phyloP scores from a whole-genome alignment of 2,329 filamentous ascomycete genomes.

The Chaetomiaceae sp. region DNA sequence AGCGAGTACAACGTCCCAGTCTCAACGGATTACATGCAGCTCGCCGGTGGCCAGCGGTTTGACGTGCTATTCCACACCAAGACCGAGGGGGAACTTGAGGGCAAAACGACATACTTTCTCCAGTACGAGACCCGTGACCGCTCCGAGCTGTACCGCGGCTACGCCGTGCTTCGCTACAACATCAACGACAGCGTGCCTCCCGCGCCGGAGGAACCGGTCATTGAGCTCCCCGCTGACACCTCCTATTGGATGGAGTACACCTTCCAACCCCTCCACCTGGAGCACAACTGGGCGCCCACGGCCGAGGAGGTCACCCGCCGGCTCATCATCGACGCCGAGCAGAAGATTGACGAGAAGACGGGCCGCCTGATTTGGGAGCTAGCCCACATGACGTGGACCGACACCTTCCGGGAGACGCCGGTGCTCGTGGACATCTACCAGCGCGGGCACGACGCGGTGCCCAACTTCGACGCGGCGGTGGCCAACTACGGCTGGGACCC shows the following conservation, averaged over 20 bases:
- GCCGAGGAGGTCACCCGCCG: constrained; percentile 44
- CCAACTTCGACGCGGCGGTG: constrained; percentile 45
- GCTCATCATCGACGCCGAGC: constrained; percentile 40
- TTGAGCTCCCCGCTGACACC: constrained; percentile 31
- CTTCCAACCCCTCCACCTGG: constrained; percentile 33
- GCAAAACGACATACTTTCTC: constrained; percentile 36
- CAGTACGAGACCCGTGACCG: constrained; percentile 44
- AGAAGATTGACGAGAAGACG: constrained; percentile 29
- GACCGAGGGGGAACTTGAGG: constrained; percentile 37
- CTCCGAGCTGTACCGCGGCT: constrained; percentile 39
- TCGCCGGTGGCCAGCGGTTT: constrained; percentile 55
- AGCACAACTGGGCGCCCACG: constrained; percentile 31
- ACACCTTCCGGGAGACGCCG: constrained; percentile 30
- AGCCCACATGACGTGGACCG: constrained; percentile 41
- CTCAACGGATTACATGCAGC: constrained; percentile 44
- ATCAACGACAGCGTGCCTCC: constrained; percentile 9
- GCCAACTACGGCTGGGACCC: constrained; percentile 50
- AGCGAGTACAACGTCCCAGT: constrained; percentile 46
- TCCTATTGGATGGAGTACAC: constrained; percentile 42
- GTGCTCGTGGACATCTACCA: constrained; percentile 49
- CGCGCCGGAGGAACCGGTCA: constrained; percentile 26
- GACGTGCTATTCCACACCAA: constrained; percentile 51
- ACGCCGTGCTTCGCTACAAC: constrained; percentile 38
- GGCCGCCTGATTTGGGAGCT: constrained; percentile 35
- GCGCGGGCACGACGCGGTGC: constrained; percentile 39